phyloP scores from a whole-genome alignment of 306 rosid species.

The Benincasa hispida region DNA sequence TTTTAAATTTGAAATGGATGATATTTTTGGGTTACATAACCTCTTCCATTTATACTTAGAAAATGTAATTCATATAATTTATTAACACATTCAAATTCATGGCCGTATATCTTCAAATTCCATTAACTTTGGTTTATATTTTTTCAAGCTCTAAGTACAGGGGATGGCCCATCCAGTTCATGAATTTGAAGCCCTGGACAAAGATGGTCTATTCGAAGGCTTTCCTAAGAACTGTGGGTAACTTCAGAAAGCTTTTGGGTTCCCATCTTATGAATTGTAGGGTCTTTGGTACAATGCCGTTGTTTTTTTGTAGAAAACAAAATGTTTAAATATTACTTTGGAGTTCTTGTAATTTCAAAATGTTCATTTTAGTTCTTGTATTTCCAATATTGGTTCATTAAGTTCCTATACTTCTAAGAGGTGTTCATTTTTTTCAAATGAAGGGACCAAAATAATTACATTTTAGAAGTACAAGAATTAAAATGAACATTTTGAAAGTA shows the following conservation, averaged over 20 bases:
- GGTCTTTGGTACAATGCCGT: not conserved
- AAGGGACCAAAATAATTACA: too few relatives aligned
- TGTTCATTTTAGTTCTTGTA: too few relatives aligned
- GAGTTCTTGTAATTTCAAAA: too few relatives aligned
- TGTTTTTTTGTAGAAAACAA: not conserved
- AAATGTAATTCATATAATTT: constrained; percentile 11
- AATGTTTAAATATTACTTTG: too few relatives aligned
- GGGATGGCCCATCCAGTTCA: not conserved
- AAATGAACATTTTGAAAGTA: too few relatives aligned
- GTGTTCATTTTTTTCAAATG: too few relatives aligned
- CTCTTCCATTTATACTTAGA: constrained; percentile 15
- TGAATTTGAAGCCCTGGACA: not conserved
- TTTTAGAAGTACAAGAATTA: too few relatives aligned
- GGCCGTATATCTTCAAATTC: not conserved
- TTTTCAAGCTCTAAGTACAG: not conserved
- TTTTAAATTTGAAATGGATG: constrained; percentile 50
- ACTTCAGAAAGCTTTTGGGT: not conserved
- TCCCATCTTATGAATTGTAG: not conserved
- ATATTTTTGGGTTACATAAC: constrained; percentile 21
- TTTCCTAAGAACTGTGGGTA: not conserved
- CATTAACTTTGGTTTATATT: not conserved
- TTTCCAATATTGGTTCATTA: too few relatives aligned
- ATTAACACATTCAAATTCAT: not conserved
- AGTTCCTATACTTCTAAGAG: too few relatives aligned
- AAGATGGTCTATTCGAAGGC: not conserved